Percentiles rank a stretch among this genome's conserved stretches.
These are phyloP conservation scores for Mimosa bimucronata DNA, from an alignment of 306 rosid species.

Conservation along the genomic window DNA sequence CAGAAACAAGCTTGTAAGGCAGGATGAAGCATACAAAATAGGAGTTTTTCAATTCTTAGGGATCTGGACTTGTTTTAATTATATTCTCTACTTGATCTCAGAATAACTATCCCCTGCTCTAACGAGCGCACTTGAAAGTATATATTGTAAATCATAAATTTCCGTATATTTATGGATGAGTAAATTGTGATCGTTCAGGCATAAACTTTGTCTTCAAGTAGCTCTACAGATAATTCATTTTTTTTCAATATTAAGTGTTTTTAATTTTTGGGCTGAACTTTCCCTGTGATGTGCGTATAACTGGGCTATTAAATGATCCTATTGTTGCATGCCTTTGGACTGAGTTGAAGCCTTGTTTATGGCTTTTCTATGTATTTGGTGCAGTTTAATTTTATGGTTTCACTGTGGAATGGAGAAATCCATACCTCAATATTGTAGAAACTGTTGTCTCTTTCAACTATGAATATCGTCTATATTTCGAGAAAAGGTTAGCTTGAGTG, in stretches of 20 bases:
- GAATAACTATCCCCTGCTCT: background rate
- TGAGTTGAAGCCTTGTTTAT: background rate
- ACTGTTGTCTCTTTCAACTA: conserved; percentile 6
- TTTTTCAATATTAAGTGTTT: background rate
- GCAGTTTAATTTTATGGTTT: background rate
- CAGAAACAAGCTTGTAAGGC: background rate
- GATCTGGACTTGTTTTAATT: conserved; percentile 9
- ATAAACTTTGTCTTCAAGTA: conserved; percentile 13
- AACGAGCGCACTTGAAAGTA: background rate
- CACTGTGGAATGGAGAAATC: background rate
- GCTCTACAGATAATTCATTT: conserved; percentile 1
- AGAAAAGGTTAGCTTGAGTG: background rate
- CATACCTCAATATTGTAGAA: background rate
- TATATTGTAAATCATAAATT: background rate
- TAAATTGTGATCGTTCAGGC: conserved; percentile 6
- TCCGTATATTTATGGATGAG: background rate
- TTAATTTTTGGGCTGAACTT: conserved; percentile 4
- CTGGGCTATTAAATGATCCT: background rate
- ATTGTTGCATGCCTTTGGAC: background rate
- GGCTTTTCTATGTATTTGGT: conserved; percentile 3
- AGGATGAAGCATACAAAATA: background rate
- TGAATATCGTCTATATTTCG: background rate
- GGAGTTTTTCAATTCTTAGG: conserved; percentile 12
- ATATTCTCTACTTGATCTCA: conserved; percentile 1
- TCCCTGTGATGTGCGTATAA: background rate